Base-by-base conservation (phyloP, 2,329 filamentous ascomycete genomes). In the Penicillium glabrum region DNA sequence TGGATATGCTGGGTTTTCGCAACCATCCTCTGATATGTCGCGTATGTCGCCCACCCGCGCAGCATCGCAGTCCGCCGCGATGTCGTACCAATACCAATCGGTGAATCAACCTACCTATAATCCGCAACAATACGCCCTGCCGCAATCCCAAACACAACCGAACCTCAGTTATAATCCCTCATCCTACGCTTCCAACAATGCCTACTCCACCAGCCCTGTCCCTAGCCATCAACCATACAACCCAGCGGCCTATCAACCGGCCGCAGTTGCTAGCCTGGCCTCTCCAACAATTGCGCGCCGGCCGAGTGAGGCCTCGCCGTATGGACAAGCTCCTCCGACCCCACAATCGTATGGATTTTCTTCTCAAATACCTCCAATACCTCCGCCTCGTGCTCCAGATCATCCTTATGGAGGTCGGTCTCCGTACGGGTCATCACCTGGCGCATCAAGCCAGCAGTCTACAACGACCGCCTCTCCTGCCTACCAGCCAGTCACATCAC, bases 141-240 rank as follows among this genome's bases (percentile, higher is more conserved):
- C 77, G 13, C 72, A 76, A 35, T 70, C 76, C 24, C 77, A 79
- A 54, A 76, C 79, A 47, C 77, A 78, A 51, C 75, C 74, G 26
- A 70, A 72, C 69, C 73, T 75, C 72, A 81, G 83, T 44, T 93
- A 93, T 74, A 93, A 93, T 68, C 89, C 90, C 1, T 83, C 89
- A 70, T 79, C 81, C 37, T 93, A 82, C 66, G 69, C 64, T 47
- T 61, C 67, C 45, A 64, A 46, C 51, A 68, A 54, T 53, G 56
- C 61, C 27, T 61, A 68, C 8, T 71, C 73, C 53, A 55, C 60
- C 33, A 72, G 54, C 37, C 65, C 65, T 21, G 56, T 54, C 11
- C 57, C 70, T 9, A 57, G 58, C 11, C 75, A 78, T 61, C 78
- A 79, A 54, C 75, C 78, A 11, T 82, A 82, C 63, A 79, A 81